Base-by-base conservation (phyloP, 1,139 yeast genomes). In the Lodderomyces theae region DNA sequence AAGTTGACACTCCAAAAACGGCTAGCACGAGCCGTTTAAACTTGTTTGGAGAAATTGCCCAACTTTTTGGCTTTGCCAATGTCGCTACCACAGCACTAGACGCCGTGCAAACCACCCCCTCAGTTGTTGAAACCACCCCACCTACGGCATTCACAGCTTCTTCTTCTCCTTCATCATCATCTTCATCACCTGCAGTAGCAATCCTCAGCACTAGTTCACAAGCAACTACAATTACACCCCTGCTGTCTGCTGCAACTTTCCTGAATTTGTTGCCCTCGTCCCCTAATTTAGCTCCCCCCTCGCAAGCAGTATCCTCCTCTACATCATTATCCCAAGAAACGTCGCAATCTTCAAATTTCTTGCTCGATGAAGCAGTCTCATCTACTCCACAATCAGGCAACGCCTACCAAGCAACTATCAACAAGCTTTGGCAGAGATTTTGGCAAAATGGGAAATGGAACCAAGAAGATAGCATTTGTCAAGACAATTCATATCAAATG, bases 401-500 rank as follows among this genome's bases (percentile, higher is more conserved):
- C 23, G 18, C 43, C 9, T 37, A 33, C 19, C 21, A 21, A 11
- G 41, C 42, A 3, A 33, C 61, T 8, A 39, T 52, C 9, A 34
- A 46, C 31, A 50, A 53, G 36, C 38, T 61, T 5, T 53, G 60
- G 52, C 34, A 46, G 17, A 41, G 59, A 11, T 63, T 62, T 46
- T 63, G 61, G 58, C 36, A 36, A 1, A 26, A 50, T 2, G 41
- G 50, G 18, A 44, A 42, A 7, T 62, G 67, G 67, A 48, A 51
- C 35, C 57, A 51, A 10, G 32, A 40, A 18, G 45, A 42, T 29
- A 19, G 18, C 8, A 40, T 33, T 21, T 37, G 39, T 24, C 12
- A 22, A 18, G 23, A 24, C 17, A 8, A 22, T 7, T 15, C 32
- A 3, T 37, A 17, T 13, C 17, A 24, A 19, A n/a, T 19, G 4